Conservation (phyloP, 1,284 basidiomycete genomes). For the Lignosus rhinocerotis region DNA sequence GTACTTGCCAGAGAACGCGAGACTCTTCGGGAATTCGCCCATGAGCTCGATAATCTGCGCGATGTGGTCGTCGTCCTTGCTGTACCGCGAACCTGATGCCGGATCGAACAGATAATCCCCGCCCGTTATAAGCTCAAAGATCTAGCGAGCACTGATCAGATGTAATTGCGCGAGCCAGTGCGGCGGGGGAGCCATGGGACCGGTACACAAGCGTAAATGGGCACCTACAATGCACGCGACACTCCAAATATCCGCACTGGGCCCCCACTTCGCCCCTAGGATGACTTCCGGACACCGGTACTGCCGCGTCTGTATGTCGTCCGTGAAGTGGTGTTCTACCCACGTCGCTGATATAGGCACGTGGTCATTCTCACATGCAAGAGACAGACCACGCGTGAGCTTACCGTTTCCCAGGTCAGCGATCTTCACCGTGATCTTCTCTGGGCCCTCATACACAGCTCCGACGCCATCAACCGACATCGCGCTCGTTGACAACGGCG, state of each 20-base stretch:
- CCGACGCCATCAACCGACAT: conserved; percentile 41
- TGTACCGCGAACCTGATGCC: conserved; percentile 73
- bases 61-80: conserved; percentile 98
- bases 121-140: conserved; percentile 89
- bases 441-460: conserved; percentile 37
- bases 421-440: conserved; percentile 98
- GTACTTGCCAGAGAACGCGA: conserved; percentile 94
- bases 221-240: conserved; percentile 85
- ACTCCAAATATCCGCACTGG: conserved; percentile 95
- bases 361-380: conserved; percentile 1
- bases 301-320: conserved; percentile 96
- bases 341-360: conserved; percentile 61
- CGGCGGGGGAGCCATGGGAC: not conserved
- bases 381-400: conserved; percentile 27
- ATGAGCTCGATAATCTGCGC: conserved; percentile 98
- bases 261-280: conserved; percentile 91
- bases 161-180: conserved; percentile 7
- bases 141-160: conserved; percentile 43
- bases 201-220: conserved; percentile 8
- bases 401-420: conserved; percentile 93
- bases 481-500: conserved; percentile 38
- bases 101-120: conserved; percentile 92
- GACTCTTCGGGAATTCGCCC: conserved; percentile 83
- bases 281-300: conserved; percentile 98
- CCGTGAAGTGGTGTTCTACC: conserved; percentile 92